phyloP scores from a whole-genome alignment of 352 stramenopile species.

The Pythium plurisporium region DNA sequence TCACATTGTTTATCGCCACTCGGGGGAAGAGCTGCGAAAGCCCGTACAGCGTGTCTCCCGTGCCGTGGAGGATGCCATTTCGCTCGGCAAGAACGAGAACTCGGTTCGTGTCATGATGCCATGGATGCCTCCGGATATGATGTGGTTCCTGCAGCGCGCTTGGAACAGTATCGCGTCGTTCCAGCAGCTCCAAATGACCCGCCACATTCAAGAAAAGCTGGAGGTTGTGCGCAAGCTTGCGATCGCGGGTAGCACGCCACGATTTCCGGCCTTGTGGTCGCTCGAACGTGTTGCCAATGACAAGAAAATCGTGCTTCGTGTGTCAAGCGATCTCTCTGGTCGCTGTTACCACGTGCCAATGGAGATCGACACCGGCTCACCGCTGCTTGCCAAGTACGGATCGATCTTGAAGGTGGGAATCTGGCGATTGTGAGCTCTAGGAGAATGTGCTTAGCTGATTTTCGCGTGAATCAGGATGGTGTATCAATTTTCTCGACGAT shows the following conservation, averaged over 20 bases:
- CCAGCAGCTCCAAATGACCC: conserved; percentile 11
- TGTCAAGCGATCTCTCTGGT: conserved; percentile 22
- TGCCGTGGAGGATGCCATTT: background rate
- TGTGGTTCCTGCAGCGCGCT: conserved; percentile 10
- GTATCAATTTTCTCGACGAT: conserved; percentile 2
- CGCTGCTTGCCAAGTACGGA: conserved; percentile 16
- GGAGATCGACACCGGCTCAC: conserved; percentile 11
- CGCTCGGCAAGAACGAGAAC: background rate
- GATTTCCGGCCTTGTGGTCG: conserved; percentile 20
- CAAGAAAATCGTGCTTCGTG: conserved; percentile 3
- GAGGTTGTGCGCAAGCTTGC: conserved; percentile 13
- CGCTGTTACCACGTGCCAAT: conserved; percentile 24
- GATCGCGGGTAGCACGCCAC: conserved; percentile 2
- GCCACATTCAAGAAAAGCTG: conserved; percentile 11
- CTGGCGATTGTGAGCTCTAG: too few relatives aligned
- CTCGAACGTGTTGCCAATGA: background rate
- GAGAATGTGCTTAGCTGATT: too few relatives aligned
- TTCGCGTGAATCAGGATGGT: too few relatives aligned
- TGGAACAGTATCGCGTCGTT: conserved; percentile 8
- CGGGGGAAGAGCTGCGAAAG: background rate
- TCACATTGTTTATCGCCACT: background rate
- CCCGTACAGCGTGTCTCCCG: background rate
- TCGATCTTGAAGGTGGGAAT: conserved; percentile 6
- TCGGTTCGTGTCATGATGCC: conserved; percentile 2
- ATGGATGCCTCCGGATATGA: conserved; percentile 12